Conservation (phyloP, 495 filamentous ascomycete species). For the Lophiostoma macrostomum region DNA sequence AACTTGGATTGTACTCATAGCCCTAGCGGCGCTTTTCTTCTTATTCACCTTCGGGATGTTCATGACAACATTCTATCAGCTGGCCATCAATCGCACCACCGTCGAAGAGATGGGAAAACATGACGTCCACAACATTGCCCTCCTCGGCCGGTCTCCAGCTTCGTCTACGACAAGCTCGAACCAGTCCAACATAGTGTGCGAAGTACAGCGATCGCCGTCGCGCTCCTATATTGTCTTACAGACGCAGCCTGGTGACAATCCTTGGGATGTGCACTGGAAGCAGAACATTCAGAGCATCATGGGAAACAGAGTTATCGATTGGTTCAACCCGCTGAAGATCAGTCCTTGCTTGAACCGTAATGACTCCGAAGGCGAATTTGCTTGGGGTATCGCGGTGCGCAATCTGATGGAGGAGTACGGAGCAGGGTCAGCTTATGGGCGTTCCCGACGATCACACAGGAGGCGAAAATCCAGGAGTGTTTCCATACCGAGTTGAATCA, state of each 20-base stretch:
- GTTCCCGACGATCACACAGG: not conserved
- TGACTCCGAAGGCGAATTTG: slow-evolving; percentile 10
- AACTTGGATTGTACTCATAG: slow-evolving; percentile 55
- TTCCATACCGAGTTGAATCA: too few relatives aligned
- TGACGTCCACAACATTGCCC: slow-evolving; percentile 47
- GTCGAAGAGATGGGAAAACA: slow-evolving; percentile 69
- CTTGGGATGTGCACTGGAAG: slow-evolving; percentile 17
- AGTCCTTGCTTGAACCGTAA: slow-evolving; percentile 16
- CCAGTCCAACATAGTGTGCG: not conserved
- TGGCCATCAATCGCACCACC: slow-evolving; percentile 70
- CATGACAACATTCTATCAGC: slow-evolving; percentile 64
- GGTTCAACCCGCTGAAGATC: slow-evolving; percentile 26
- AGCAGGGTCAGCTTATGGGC: not conserved
- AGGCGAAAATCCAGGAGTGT: not conserved
- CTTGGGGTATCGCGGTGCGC: slow-evolving; percentile 11
- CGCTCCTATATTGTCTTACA: slow-evolving; percentile 12
- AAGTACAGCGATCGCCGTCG: not conserved
- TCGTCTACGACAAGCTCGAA: not conserved
- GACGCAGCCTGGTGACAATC: slow-evolving; percentile 24
- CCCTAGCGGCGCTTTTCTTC: slow-evolving; percentile 63
- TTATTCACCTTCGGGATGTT: slow-evolving; percentile 80
- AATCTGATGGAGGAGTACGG: slow-evolving; percentile 5
- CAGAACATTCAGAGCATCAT: slow-evolving; percentile 21
- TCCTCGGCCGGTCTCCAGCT: not conserved
- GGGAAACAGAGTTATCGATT: slow-evolving; percentile 10